Base-by-base conservation (phyloP, 1,284 basidiomycete species). In the Rhodofomes roseus region DNA sequence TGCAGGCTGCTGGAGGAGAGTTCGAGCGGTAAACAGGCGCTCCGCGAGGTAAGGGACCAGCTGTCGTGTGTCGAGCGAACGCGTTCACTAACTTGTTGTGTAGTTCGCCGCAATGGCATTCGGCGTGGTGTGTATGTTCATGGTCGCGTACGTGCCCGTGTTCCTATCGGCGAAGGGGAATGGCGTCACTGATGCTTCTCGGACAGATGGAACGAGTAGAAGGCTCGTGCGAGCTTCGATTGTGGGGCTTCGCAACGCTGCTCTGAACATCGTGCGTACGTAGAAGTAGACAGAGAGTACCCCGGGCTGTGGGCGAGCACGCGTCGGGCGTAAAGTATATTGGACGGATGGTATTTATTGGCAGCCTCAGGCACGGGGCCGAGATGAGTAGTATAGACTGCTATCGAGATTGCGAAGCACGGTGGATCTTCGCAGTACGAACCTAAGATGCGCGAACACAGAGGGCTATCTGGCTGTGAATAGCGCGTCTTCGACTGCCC, bases 71-170 rank as follows among this genome's bases (percentile, higher is more conserved):
- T 46, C 27, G 31, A 34, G 31, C 31, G 31, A 34, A 4, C 4
- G 31, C 31, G 31, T 11, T 34, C 31, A 34, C 31, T 34, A 34
- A n/a, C n/a, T n/a, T n/a, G n/a, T n/a, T n/a, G n/a, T n/a, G n/a
- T n/a, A 94, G 92, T 95, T 95, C 74, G 86, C 80, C 57, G 93
- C 92, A 55, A 95, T 95, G 93, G 85, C 84, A 48, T 84, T 95
- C 73, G 93, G 93, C 27, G 92, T 95, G 64, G 72, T 83, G 67
- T 94, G 92, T 79, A 94, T 95, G 93, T 89, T 92, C 71, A 71
- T 90, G 68, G 90, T 92, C 70, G 90, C 90, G 89, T 92, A 80
- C 84, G 92, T 87, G 64, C 34, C 20, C 43, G 20, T 60, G 36
- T 57, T 51, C 55, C 59, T 54, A 58, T 53, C 31, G 59, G 62